Evolutionary conservation across 2,329 filamentous ascomycete species (phyloP), one percentile per base, ranked within the genome.

Genomic region (Beauveria bassiana): DNA sequence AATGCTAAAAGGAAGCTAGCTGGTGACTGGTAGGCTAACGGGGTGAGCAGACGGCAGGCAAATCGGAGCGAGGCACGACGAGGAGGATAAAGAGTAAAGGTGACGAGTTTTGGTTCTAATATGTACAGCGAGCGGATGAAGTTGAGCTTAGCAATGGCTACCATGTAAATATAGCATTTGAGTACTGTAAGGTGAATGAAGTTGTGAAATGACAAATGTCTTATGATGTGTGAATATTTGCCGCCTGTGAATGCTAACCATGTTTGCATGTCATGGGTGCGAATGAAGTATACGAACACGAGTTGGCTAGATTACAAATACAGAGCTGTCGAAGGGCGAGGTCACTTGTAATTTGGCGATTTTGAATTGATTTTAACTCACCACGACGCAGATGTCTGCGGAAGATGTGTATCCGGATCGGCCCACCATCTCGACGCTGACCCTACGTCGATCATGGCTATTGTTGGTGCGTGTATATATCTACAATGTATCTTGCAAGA

Each of bases 71-170:
- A 22, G n/a, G 43, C 3, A 47, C 16, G 45, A 46, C 12, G 20
- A 26, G 45, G 12, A 26, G 22, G 6, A 5, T 6, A 1, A 22
- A 18, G 20, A 24, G 22, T 26, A 8, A 26, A 22, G 20, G 5
- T 24, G 24, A 16, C 5, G 45, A 47, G 22, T 47, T 22, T 47
- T 9, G n/a, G 31, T 31, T 58, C 22, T 51, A 46, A 53, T 22
- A 31, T 61, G 43, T 61, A 54, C 50, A 61, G 58, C 50, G 49
- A 61, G 49, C 50, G 50, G 42, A 20, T 26, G 43, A 24, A 22
- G 47, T 45, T n/a, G 14, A 45, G 31, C 22, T 12, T 28, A 31
- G 14, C 26, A 5, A 24, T 24, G 28, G 47, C 47, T 51, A 28
- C 47, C 45, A 7, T 59, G 56, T 59, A 59, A 24, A 38, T 38